Base-by-base conservation (phyloP, 2,329 filamentous ascomycete genomes). In the Calonectria henricotiae region DNA sequence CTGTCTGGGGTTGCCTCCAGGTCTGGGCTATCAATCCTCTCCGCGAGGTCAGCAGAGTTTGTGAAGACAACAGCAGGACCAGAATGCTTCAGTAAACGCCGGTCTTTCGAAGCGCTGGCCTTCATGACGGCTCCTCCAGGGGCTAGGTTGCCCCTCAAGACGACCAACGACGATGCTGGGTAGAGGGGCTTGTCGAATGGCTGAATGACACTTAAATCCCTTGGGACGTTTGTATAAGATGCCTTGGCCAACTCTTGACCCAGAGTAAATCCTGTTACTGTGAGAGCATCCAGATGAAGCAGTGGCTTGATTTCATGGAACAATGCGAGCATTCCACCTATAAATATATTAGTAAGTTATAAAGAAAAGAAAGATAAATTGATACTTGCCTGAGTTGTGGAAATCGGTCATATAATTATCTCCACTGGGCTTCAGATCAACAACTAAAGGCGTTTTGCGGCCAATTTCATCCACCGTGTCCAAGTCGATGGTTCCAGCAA, bases 321-420 rank as follows among this genome's bases (percentile, higher is more conserved):
- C 0, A 98, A 90, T 0, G 93, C 92, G 0, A 93, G 91, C 81
- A 96, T 94, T 35, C 95, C 95, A 27, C 95, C 95, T 62, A 17
- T 1, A 12, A 0, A 5, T 17, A 8, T 1, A 15, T 74, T 12
- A 74, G 61, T 1, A 1, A 4, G 23, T 37, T 0, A 0, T 15
- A n/a, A 0, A 20, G 39, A 1, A 2, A 6, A 12, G 25, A 1
- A 7, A 7, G 2, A 15, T 12, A 1, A 6, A 7, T 1, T 30
- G 20, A 20, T 20, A 20, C 71, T 12, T 17, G 73, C 76, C 78
- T 23, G 96, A 92, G 69, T 95, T 92, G 81, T 96, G 96, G 46
- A 98, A 91, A 78, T 98, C 95, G 5, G 92, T 94, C 91, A 98
- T 97, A 80, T 95, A 93, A 79, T 94, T 95, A 65, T 93, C 91